A percentile compares a stretch with the other conserved stretches of the same genome.
Conservation (phyloP, 306 rosid genomes). For the Rosa chinensis region DNA sequence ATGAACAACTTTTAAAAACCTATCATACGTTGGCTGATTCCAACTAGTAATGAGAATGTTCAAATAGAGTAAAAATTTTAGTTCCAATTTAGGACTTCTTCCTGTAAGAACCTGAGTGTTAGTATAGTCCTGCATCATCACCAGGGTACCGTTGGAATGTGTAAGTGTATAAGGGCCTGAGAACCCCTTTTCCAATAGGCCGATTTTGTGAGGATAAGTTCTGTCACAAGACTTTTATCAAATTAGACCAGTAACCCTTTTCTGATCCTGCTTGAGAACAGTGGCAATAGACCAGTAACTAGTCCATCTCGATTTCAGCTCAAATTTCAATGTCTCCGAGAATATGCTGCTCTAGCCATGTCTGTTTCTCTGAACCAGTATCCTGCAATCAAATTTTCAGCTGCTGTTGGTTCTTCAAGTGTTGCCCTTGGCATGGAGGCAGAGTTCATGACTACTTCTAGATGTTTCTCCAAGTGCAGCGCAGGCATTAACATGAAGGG, state of each 20-base stretch:
- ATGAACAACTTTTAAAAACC: neutral
- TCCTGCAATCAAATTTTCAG: constrained; percentile 18
- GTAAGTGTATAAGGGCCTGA: no score
- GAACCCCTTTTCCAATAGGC: no score
- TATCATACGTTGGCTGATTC: neutral
- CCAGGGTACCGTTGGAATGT: no score
- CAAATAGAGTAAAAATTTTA: neutral
- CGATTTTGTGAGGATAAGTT: no score
- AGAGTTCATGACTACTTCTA: constrained; percentile 11
- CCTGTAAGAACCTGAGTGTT: neutral
- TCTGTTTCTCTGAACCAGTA: constrained; percentile 10
- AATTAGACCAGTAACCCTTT: no score
- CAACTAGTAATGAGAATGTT: neutral
- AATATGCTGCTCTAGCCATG: constrained; percentile 7
- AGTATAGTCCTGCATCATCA: no score
- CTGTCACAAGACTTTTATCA: no score
- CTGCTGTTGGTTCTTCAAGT: constrained; percentile 25
- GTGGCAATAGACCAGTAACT: neutral
- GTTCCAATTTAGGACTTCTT: neutral
- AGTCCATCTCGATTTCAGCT: constrained; percentile 4
- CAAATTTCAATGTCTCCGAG: constrained; percentile 8
- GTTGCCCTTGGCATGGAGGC: constrained; percentile 26
- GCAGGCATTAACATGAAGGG: constrained; percentile 26
- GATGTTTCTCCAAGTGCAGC: constrained; percentile 14
- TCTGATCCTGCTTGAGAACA: no score